Evolutionary conservation across 768 basidiomycete genomes (phyloP), one percentile per base, ranked within the genome.

Genomic region (Tricholoma saponaceum): DNA sequence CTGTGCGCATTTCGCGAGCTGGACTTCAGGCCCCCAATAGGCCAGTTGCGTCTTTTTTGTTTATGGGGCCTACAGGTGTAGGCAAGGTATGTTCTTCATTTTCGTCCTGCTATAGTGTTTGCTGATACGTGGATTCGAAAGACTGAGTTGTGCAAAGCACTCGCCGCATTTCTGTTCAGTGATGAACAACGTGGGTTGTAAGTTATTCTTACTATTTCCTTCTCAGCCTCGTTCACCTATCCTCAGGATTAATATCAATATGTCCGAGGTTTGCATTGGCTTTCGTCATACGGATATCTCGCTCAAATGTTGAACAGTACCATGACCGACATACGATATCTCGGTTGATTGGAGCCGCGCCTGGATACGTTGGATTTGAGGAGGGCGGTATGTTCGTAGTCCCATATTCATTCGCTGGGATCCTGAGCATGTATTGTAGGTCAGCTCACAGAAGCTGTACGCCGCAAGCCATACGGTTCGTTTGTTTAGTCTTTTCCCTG

Each of bases 351-450:
- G 96, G 95, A 55, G 90, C 93, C 1, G 91, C 94, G 0, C 92
- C 95, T 7, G 95, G 95, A 3, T 96, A 95, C 66, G 87, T 97
- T 30, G 96, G 95, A 0, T 87, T 95, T 66, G 94, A 97, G 64
- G 84, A 90, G 62, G 91, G 92, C 4, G 92, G 77, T 60, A 52
- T 14, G 70, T 64, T 7, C 10, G 14, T 49, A 3, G n/a, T 28
- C 22, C 7, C 18, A 26, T 23, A 35, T 13, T 22, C 4, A 3
- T 33, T 32, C 35, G n/a, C 12, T 30, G 28, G 43, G 5, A 39
- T n/a, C 6, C 30, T n/a, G 44, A 32, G 12, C 9, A 22, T 39
- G 1, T 7, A 28, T 20, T 22, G 6, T 25, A 70, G 70, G 91
- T 35, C 94, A 96, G 67, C 76, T 97, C 51, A 96, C 95, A 1